Percentiles rank a stretch among this genome's conserved stretches.
Evolutionary conservation across 352 stramenopile genomes (phyloP).

Genomic region (Phytophthora brassicae): DNA sequence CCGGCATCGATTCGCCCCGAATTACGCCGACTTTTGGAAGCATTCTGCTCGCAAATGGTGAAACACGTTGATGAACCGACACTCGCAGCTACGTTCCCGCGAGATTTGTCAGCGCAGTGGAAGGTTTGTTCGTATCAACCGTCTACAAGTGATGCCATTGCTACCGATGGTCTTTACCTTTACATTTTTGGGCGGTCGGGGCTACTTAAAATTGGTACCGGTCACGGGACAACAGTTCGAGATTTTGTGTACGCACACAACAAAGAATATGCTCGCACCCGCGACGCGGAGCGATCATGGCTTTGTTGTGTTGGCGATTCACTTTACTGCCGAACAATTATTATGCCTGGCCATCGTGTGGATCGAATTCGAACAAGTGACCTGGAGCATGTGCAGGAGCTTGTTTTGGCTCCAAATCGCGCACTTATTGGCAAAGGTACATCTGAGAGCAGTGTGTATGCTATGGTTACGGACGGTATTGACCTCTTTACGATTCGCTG

Average conservation of each 20-base stretch:
- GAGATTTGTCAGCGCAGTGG: constrained; percentile 63
- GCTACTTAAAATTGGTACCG: constrained; percentile 73
- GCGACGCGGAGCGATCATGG: constrained; percentile 77
- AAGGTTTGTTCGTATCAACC: constrained; percentile 65
- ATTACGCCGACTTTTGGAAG: constrained; percentile 31
- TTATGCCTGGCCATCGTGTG: constrained; percentile 63
- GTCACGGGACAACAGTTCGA: constrained; percentile 57
- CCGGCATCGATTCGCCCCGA: constrained; percentile 12
- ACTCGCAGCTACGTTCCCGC: constrained; percentile 57
- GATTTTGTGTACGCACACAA: constrained; percentile 78
- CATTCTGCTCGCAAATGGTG: constrained; percentile 32
- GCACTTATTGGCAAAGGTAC: constrained; percentile 34
- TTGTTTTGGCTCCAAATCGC: constrained; percentile 54
- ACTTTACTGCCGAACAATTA: constrained; percentile 75
- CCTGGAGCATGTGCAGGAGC: constrained; percentile 48
- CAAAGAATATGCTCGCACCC: constrained; percentile 49
- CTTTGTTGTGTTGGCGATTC: constrained; percentile 62
- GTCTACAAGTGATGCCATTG: constrained; percentile 69
- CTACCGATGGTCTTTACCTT: constrained; percentile 64
- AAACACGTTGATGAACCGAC: constrained; percentile 22
- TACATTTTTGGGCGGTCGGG: constrained; percentile 70
- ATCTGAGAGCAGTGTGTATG: constrained; percentile 67
- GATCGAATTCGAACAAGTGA: constrained; percentile 57
- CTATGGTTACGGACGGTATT: constrained; percentile 64
- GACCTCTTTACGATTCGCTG: constrained; percentile 69